phyloP scores from a whole-genome alignment of 176 grass and related monocot species.

The Poa pratensis region DNA sequence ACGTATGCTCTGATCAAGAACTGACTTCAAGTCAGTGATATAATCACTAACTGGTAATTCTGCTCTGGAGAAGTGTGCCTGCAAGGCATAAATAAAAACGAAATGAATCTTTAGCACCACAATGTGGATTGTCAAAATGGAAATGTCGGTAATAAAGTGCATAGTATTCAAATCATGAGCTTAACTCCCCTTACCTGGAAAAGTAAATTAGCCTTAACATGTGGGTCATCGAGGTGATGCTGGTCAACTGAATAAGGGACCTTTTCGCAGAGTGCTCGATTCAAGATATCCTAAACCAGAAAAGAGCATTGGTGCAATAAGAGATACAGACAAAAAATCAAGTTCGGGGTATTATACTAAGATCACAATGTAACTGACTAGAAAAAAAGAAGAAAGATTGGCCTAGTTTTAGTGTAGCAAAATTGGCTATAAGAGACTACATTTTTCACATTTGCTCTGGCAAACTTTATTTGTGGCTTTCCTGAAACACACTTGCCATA shows the following conservation, averaged over 20 bases:
- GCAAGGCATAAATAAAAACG: conserved; percentile 46
- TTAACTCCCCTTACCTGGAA: conserved; percentile 72
- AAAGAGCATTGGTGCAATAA: conserved; percentile 43
- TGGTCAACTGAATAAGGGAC: conserved; percentile 79
- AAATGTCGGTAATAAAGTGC: conserved; percentile 21
- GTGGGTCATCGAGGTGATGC: conserved; percentile 88
- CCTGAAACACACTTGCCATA: background rate
- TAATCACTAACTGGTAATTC: conserved; percentile 94
- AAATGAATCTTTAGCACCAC: conserved; percentile 8
- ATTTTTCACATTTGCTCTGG: background rate
- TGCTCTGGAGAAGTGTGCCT: conserved; percentile 91
- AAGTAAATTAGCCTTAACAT: conserved; percentile 98
- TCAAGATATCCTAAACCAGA: conserved; percentile 78
- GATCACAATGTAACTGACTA: conserved; percentile 18
- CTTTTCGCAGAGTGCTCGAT: conserved; percentile 77
- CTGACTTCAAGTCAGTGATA: conserved; percentile 92
- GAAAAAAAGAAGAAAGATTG: background rate
- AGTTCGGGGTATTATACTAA: conserved; percentile 26
- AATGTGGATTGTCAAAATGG: conserved; percentile 24
- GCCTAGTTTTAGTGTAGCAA: background rate
- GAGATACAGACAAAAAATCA: conserved; percentile 30
- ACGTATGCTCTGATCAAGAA: conserved; percentile 99
- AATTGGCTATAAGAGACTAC: background rate
- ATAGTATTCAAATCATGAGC: conserved; percentile 29
- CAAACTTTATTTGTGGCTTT: background rate